These are phyloP conservation scores for Fusarium poae DNA, from an alignment of 2,329 filamentous ascomycete species.

Conservation along the genomic window DNA sequence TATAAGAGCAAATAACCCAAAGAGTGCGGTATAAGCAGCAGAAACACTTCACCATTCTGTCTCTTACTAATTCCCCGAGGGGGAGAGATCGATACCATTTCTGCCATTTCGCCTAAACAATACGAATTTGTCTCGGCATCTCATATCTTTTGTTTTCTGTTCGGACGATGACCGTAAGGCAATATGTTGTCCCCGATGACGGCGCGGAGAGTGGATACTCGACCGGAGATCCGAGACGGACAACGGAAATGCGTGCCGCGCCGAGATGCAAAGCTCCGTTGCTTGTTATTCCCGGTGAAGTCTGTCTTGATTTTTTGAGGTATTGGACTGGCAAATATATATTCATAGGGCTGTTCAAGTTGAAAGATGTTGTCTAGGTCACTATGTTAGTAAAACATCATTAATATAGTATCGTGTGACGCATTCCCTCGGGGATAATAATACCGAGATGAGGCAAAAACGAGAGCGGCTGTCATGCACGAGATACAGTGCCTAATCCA, in stretches of 20 bases:
- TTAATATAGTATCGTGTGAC: conserved; percentile 11
- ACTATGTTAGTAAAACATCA: not conserved
- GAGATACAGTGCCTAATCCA: conserved; percentile 30
- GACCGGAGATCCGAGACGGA: conserved; percentile 48
- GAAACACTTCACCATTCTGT: not conserved
- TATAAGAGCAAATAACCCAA: not conserved
- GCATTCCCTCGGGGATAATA: conserved; percentile 36
- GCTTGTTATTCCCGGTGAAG: conserved; percentile 23
- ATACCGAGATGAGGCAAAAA: conserved; percentile 41
- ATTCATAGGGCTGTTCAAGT: not conserved
- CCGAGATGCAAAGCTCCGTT: conserved; percentile 43
- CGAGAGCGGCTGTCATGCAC: conserved; percentile 30
- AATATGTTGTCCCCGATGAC: conserved; percentile 43
- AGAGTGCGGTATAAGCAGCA: not conserved
- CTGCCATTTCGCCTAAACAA: not conserved
- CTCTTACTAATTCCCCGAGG: not conserved
- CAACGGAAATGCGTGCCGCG: conserved; percentile 47
- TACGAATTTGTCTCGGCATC: conserved; percentile 8
- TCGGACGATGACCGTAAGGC: conserved; percentile 18
- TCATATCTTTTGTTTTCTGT: conserved; percentile 22
- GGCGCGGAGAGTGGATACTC: conserved; percentile 44
- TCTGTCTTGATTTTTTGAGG: conserved; percentile 15
- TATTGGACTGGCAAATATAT: no score
- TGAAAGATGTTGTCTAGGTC: not conserved
- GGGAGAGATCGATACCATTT: no score